These are phyloP conservation scores for Candida alai DNA, from an alignment of 805 yeast genomes.

Conservation along the genomic window DNA sequence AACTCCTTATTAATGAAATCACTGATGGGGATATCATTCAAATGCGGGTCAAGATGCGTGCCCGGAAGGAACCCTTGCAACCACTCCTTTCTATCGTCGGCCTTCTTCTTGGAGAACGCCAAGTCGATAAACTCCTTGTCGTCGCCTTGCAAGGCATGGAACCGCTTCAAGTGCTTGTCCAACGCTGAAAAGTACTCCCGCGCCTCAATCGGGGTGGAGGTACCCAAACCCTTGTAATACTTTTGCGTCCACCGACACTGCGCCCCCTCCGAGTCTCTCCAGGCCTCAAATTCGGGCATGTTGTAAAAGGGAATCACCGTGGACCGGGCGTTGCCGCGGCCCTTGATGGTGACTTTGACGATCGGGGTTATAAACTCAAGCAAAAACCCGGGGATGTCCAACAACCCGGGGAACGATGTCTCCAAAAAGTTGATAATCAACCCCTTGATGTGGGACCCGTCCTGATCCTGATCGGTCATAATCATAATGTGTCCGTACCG, in stretches of 20 bases:
- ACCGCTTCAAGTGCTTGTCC: constrained; percentile 80
- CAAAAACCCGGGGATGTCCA: constrained; percentile 86
- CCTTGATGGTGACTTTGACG: constrained; percentile 74
- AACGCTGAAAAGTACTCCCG: constrained; percentile 84
- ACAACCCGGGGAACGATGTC: constrained; percentile 88
- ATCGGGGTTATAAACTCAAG: constrained; percentile 96
- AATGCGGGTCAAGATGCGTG: constrained; percentile 77
- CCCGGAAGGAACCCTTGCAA: constrained; percentile 87
- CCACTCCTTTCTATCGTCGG: constrained; percentile 98
- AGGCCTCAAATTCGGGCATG: constrained; percentile 92
- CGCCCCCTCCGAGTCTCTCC: constrained; percentile 84
- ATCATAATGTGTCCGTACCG: constrained; percentile 97
- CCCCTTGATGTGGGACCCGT: constrained; percentile 97
- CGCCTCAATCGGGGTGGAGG: constrained; percentile 78
- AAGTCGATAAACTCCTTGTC: constrained; percentile 80
- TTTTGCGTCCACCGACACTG: constrained; percentile 82
- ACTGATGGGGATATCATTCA: constrained; percentile 77
- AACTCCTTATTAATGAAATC: constrained; percentile 94
- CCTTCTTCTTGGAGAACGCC: constrained; percentile 91
- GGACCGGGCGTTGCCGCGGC: constrained; percentile 54
- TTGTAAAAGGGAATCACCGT: constrained; percentile 74
- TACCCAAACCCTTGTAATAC: constrained; percentile 98
- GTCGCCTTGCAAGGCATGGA: constrained; percentile 73
- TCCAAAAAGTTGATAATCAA: constrained; percentile 89
- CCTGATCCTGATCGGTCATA: constrained; percentile 99